Percentiles rank a stretch among this genome's conserved stretches.
phyloP scores from a whole-genome alignment of 1,284 basidiomycete species.

The Apiotrichum porosum region DNA sequence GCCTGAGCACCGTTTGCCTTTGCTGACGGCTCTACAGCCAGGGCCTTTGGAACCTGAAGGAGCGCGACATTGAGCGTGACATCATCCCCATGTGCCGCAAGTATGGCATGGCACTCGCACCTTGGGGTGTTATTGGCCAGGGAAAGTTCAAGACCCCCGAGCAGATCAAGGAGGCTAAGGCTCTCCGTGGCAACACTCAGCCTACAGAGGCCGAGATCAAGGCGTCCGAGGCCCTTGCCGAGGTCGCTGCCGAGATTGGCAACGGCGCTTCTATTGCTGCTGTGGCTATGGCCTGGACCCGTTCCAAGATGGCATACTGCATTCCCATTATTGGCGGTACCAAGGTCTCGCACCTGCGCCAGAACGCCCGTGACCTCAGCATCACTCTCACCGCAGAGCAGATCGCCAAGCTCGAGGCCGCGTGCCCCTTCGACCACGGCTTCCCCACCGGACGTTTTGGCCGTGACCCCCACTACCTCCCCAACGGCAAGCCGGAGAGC shows the following conservation, averaged over 20 bases:
- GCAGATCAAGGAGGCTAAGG: slow-evolving; percentile 35
- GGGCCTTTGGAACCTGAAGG: slow-evolving; percentile 54
- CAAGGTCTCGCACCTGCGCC: slow-evolving; percentile 37
- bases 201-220: slow-evolving; percentile 20
- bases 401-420: slow-evolving; percentile 39
- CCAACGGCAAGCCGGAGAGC: slow-evolving; percentile 9
- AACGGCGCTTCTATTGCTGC: slow-evolving; percentile 23
- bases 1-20: no score
- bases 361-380: slow-evolving; percentile 42
- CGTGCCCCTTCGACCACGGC: slow-evolving; percentile 34
- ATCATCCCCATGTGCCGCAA: slow-evolving; percentile 57
- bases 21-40: slow-evolving; percentile 34
- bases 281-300: slow-evolving; percentile 36
- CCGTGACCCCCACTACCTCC: slow-evolving; percentile 17
- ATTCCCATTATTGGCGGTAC: slow-evolving; percentile 48
- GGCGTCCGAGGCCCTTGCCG: slow-evolving; percentile 37
- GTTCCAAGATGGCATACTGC: slow-evolving; percentile 3
- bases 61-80: slow-evolving; percentile 57
- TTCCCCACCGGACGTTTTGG: slow-evolving; percentile 38
- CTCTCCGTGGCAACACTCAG: slow-evolving; percentile 13
- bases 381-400: slow-evolving; percentile 42
- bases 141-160: slow-evolving; percentile 48
- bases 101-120: slow-evolving; percentile 50
- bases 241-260: slow-evolving; percentile 44
- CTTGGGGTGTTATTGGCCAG: slow-evolving; percentile 48